Base-by-base conservation (phyloP, 495 filamentous ascomycete genomes). In the Aspergillus sclerotiicarbonarius region DNA sequence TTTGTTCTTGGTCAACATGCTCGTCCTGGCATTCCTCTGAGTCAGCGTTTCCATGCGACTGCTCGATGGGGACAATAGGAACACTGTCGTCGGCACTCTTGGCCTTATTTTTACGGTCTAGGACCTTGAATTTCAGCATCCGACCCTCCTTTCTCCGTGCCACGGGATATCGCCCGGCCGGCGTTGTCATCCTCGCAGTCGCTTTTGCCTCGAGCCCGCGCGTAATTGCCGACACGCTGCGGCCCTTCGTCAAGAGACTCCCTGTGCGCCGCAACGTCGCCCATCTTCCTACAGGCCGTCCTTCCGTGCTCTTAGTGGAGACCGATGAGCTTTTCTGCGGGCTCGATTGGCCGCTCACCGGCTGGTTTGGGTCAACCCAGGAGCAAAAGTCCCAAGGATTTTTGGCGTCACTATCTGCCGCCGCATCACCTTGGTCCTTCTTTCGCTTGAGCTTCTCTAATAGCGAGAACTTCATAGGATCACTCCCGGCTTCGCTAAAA, bases 371-470 rank as follows among this genome's bases (percentile, higher is more conserved):
- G 45, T 51, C 53, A 15, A 62, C 59, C 50, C 63, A 61, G 10
- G 59, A 60, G 31, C 60, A 62, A 47, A 62, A 60, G 30, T 53
- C 57, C 63, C 63, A 66, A 31, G 63, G 63, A 4, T 59, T 53
- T 18, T 53, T 57, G 20, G 33, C 18, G 3, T 53, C 57, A 5
- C 21, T 35, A 35, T 51, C 30, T 9, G 55, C n/a, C 8, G 16
- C 48, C 6, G 10, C 13, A 35, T 60, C 53, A 18, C 49, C 43
- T 4, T 54, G 54, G 10, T 49, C 46, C 43, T 48, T 58, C 29
- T 53, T 63, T 35, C 63, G 58, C 15, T 65, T 61, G 32, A 71
- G 61, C 52, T 66, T 68, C 13, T 60, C 59, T 32, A 72, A 62
- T 20, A 74, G 64, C 35, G 71, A 68, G 31, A 56, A 67, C 20